Evolutionary conservation across 768 basidiomycete species (phyloP).

Genomic region (Pholiota microspora): DNA sequence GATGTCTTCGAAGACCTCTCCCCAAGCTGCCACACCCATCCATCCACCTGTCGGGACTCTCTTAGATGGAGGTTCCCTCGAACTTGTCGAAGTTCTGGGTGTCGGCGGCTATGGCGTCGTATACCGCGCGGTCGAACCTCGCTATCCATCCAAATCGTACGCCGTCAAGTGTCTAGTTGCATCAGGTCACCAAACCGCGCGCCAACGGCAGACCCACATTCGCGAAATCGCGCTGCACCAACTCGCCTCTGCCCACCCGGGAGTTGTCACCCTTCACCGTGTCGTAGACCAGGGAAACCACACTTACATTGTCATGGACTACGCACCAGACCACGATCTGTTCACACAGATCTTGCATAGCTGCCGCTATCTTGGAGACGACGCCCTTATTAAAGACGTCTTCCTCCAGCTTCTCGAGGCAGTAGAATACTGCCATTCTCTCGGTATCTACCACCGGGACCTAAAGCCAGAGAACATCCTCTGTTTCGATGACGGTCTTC

Average conservation of each 20-base stretch:
- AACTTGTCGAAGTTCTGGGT: slow-evolving; percentile 89
- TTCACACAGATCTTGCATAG: slow-evolving; percentile 90
- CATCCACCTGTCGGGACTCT: slow-evolving; percentile 71
- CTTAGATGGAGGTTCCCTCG: slow-evolving; percentile 85
- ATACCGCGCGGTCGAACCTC: slow-evolving; percentile 80
- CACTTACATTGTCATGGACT: slow-evolving; percentile 92
- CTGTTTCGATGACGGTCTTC: slow-evolving; percentile 78
- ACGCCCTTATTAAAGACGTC: slow-evolving; percentile 84
- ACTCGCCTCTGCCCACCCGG: slow-evolving; percentile 73
- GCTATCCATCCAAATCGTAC: slow-evolving; percentile 57
- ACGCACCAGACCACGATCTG: slow-evolving; percentile 89
- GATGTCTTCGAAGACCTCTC: slow-evolving; percentile 38
- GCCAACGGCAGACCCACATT: slow-evolving; percentile 81
- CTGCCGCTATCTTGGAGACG: slow-evolving; percentile 85
- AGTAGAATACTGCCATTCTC: slow-evolving; percentile 90
- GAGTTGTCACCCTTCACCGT: slow-evolving; percentile 90
- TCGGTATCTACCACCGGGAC: slow-evolving; percentile 96
- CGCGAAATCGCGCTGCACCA: slow-evolving; percentile 91
- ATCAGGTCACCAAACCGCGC: slow-evolving; percentile 42
- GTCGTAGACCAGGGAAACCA: slow-evolving; percentile 82
- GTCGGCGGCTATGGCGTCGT: slow-evolving; percentile 96
- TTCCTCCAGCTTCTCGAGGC: slow-evolving; percentile 96
- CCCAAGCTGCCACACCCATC: slow-evolving; percentile 38
- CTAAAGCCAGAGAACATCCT: slow-evolving; percentile 97
- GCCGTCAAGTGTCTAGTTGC: slow-evolving; percentile 93